phyloP scores from a whole-genome alignment of 2,329 filamentous ascomycete genomes.

The Cadophora sp. region DNA sequence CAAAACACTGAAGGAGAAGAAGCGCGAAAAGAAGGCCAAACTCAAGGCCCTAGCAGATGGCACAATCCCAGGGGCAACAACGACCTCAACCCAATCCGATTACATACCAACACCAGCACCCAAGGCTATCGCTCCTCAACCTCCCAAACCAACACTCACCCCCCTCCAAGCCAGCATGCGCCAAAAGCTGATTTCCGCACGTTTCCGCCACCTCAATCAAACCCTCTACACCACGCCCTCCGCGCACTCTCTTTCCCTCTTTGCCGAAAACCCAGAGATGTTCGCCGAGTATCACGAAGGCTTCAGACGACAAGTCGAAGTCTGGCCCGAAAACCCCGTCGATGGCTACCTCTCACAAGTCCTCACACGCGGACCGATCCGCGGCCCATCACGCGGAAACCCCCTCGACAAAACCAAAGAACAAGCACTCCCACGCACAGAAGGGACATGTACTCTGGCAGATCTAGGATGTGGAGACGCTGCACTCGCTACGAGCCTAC shows the following conservation, averaged over 20 bases:
- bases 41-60: slow-evolving; percentile 23
- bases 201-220: slow-evolving; percentile 97
- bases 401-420: slow-evolving; percentile 27
- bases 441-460: slow-evolving; percentile 78
- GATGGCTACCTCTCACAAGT: slow-evolving; percentile 82
- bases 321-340: slow-evolving; percentile 97
- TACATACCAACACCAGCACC: slow-evolving; percentile 31
- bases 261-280: slow-evolving; percentile 86
- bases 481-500: slow-evolving; percentile 74
- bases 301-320: slow-evolving; percentile 92
- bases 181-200: slow-evolving; percentile 90
- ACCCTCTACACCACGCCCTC: slow-evolving; percentile 95
- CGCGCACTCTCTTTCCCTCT: slow-evolving; percentile 79
- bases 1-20: slow-evolving; percentile 48
- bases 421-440: slow-evolving; percentile 69
- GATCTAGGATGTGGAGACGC: slow-evolving; percentile 96
- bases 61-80: not conserved
- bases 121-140: slow-evolving; percentile 47
- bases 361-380: slow-evolving; percentile 66
- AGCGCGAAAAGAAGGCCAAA: slow-evolving; percentile 43
- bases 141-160: slow-evolving; percentile 70
- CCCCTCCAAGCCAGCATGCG: slow-evolving; percentile 94
- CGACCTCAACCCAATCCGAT: slow-evolving; percentile 20
- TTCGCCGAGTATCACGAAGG: slow-evolving; percentile 96
- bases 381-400: slow-evolving; percentile 34